Conservation (phyloP, 1,284 basidiomycete genomes). For the Cryptococcus hybrid region DNA sequence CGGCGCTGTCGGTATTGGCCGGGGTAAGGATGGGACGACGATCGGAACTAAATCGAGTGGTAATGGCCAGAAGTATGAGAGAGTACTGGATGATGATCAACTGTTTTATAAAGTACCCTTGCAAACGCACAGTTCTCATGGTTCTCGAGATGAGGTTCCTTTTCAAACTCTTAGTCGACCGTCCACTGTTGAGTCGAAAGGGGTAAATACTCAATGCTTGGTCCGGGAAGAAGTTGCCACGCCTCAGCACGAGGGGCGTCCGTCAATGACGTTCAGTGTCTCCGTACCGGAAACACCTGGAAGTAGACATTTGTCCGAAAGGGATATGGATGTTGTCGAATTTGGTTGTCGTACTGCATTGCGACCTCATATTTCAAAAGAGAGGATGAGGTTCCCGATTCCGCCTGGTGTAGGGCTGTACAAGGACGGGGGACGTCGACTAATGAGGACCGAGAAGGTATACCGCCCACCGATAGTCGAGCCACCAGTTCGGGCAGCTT, state of each 20-base stretch:
- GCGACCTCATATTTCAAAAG: neutral
- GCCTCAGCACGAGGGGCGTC: neutral
- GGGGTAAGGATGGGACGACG: neutral
- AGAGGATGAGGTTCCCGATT: constrained; percentile 10
- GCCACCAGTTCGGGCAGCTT: too few relatives aligned
- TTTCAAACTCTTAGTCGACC: neutral
- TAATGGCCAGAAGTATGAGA: constrained; percentile 4
- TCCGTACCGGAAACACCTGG: constrained; percentile 12
- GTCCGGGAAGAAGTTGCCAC: neutral
- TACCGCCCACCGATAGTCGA: too few relatives aligned
- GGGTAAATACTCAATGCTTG: neutral
- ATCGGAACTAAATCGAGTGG: neutral
- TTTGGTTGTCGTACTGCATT: neutral
- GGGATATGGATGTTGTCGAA: constrained; percentile 5
- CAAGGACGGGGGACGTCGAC: neutral
- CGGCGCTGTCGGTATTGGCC: constrained; percentile 1
- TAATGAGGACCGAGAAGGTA: too few relatives aligned
- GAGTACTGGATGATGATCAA: constrained; percentile 13
- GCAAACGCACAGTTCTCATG: constrained; percentile 1
- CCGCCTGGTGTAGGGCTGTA: constrained; percentile 9
- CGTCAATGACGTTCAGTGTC: constrained; percentile 8
- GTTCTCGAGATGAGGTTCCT: neutral
- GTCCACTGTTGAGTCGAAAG: neutral
- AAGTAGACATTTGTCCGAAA: neutral
- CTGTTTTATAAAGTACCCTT: constrained; percentile 10